Conservation (phyloP, 768 basidiomycete species). For the Podaxis sp. region DNA sequence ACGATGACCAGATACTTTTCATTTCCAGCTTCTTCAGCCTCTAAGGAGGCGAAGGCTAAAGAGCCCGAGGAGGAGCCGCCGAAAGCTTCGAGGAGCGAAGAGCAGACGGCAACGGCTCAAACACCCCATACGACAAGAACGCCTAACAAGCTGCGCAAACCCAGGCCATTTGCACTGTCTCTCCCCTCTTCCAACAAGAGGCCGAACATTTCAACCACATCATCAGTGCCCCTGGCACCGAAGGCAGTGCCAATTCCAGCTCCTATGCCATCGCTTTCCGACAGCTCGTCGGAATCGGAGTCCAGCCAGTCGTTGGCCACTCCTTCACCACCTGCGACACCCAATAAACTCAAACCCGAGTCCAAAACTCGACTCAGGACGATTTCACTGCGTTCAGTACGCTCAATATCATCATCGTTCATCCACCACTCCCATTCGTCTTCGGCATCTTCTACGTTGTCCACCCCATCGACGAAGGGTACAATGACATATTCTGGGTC, state of each 20-base stretch:
- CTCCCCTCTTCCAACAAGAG: slow-evolving; percentile 7
- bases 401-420: slow-evolving; percentile 8
- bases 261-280: neutral
- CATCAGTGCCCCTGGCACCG: neutral
- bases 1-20: slow-evolving; percentile 4
- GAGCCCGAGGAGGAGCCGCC: neutral
- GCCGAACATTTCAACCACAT: neutral
- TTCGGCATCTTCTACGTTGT: neutral
- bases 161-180: slow-evolving; percentile 1
- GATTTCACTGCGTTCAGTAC: slow-evolving; percentile 11
- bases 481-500: slow-evolving; percentile 7
- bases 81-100: neutral
- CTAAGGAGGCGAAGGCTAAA: neutral
- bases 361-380: neutral
- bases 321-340: neutral
- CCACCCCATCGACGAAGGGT: slow-evolving; percentile 6
- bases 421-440: slow-evolving; percentile 8
- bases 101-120: neutral
- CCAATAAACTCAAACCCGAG: slow-evolving; percentile 1
- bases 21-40: neutral
- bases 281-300: neutral
- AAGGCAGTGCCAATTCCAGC: neutral
- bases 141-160: slow-evolving; percentile 10
- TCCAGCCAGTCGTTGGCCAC: neutral
- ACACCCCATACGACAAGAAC: neutral